A percentile compares a stretch with the other conserved stretches of the same genome.
These are phyloP conservation scores for Diplocarpon mali DNA, from an alignment of 2,329 filamentous ascomycete genomes.

Conservation along the genomic window DNA sequence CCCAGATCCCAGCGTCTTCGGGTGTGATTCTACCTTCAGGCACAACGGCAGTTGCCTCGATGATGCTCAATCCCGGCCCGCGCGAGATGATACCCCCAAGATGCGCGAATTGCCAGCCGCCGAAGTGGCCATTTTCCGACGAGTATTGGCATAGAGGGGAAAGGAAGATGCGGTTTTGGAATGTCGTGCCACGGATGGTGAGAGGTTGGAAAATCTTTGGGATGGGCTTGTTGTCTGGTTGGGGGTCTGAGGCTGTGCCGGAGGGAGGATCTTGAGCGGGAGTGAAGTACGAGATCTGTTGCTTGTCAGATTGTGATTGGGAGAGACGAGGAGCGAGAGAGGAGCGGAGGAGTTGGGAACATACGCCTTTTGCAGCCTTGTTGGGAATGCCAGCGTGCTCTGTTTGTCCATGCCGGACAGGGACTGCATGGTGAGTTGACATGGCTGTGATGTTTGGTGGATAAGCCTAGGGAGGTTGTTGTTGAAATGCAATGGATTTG, in stretches of 20 bases:
- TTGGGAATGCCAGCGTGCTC: constrained; percentile 16
- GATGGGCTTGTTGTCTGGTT: constrained; percentile 37
- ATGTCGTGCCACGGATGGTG: constrained; percentile 35
- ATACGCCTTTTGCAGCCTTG: constrained; percentile 16
- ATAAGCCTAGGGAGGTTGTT: neutral
- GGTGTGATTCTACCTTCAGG: constrained; percentile 75
- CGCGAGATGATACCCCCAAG: constrained; percentile 67
- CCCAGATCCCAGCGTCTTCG: constrained; percentile 70
- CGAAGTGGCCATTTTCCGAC: constrained; percentile 59
- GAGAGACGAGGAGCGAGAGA: neutral
- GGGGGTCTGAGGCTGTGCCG: constrained; percentile 33
- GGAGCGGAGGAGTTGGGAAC: neutral
- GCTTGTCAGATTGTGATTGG: neutral
- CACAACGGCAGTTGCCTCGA: constrained; percentile 69
- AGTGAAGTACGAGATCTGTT: constrained; percentile 33
- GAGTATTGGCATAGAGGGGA: constrained; percentile 58
- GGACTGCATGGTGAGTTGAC: constrained; percentile 16
- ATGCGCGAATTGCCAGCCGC: constrained; percentile 73
- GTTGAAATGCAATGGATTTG: neutral
- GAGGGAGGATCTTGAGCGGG: constrained; percentile 35
- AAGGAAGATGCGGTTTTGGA: constrained; percentile 58
- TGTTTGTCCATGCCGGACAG: constrained; percentile 12
- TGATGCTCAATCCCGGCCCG: constrained; percentile 61
- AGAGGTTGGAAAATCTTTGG: constrained; percentile 37
- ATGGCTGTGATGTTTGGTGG: constrained; percentile 1